Conservation (phyloP, 2,329 filamentous ascomycete species). For the Escovopsis sp. region DNA sequence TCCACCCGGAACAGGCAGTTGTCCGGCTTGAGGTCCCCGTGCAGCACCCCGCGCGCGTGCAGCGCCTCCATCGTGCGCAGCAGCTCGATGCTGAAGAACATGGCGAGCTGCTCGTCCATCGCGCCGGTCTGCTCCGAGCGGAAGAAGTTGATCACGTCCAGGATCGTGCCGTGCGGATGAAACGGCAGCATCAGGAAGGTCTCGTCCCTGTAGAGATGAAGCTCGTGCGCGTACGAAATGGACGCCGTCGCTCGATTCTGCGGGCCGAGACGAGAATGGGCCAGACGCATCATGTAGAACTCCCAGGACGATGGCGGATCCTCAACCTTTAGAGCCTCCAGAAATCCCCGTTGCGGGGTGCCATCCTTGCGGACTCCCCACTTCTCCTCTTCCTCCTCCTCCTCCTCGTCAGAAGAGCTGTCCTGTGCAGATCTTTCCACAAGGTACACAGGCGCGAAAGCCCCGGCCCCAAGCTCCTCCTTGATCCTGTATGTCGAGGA, state of each 20-base stretch:
- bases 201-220: conserved; percentile 84
- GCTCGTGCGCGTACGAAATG: conserved; percentile 69
- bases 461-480: conserved; percentile 78
- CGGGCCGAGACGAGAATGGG: conserved; percentile 59
- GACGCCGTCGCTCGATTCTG: conserved; percentile 59
- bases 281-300: conserved; percentile 84
- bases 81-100: conserved; percentile 91
- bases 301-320: conserved; percentile 82
- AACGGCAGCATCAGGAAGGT: conserved; percentile 80
- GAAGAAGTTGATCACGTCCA: conserved; percentile 87
- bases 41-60: conserved; percentile 63
- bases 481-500: conserved; percentile 60
- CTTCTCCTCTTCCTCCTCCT: conserved; percentile 30
- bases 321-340: conserved; percentile 93
- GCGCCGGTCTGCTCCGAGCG: conserved; percentile 54
- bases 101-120: conserved; percentile 81
- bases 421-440: conserved; percentile 55
- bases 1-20: conserved; percentile 86
- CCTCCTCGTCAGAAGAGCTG: no score
- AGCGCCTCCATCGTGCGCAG: conserved; percentile 80
- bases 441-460: conserved; percentile 90
- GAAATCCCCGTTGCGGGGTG: conserved; percentile 29
- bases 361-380: conserved; percentile 26
- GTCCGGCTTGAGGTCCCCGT: conserved; percentile 90
- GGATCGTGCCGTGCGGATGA: conserved; percentile 74